Conservation (phyloP, 2,329 filamentous ascomycete species). For the Hypoxylon sp. region DNA sequence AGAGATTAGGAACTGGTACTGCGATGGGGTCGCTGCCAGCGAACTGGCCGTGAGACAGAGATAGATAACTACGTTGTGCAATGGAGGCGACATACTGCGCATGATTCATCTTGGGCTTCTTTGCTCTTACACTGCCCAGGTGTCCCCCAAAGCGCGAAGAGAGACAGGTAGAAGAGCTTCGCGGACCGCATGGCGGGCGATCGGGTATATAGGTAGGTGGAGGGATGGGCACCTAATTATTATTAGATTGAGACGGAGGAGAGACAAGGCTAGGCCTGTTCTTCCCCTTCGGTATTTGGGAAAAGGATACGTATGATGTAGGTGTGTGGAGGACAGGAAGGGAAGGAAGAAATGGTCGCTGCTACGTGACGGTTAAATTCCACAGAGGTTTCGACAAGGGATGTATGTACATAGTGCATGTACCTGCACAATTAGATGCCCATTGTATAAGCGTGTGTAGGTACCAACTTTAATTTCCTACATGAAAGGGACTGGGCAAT, state of each 20-base stretch:
- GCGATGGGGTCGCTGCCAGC: slow-evolving; percentile 45
- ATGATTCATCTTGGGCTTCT: slow-evolving; percentile 62
- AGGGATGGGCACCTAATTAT: slow-evolving; percentile 40
- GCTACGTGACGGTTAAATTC: slow-evolving; percentile 41
- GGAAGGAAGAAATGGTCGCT: slow-evolving; percentile 17
- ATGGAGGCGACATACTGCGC: slow-evolving; percentile 64
- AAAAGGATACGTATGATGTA: slow-evolving; percentile 36
- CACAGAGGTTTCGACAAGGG: slow-evolving; percentile 7
- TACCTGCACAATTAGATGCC: slow-evolving; percentile 1
- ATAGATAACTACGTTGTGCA: slow-evolving; percentile 43
- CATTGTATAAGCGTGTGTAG: slow-evolving; percentile 5
- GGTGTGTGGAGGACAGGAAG: slow-evolving; percentile 21
- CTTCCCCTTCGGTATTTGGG: slow-evolving; percentile 38
- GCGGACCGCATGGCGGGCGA: slow-evolving; percentile 65
- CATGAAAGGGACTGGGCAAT: not conserved
- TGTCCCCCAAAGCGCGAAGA: slow-evolving; percentile 70
- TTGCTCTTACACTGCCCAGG: slow-evolving; percentile 62
- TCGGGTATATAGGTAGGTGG: slow-evolving; percentile 40
- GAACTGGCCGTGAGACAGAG: slow-evolving; percentile 44
- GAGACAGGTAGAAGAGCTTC: slow-evolving; percentile 69
- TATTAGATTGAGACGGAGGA: slow-evolving; percentile 37
- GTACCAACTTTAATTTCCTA: slow-evolving; percentile 3
- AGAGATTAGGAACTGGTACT: slow-evolving; percentile 55
- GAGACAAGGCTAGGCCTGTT: slow-evolving; percentile 33
- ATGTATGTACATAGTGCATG: slow-evolving; percentile 27